Evolutionary conservation across 2,329 filamentous ascomycete species (phyloP).

Genomic region (Amesomyces nigricolor): DNA sequence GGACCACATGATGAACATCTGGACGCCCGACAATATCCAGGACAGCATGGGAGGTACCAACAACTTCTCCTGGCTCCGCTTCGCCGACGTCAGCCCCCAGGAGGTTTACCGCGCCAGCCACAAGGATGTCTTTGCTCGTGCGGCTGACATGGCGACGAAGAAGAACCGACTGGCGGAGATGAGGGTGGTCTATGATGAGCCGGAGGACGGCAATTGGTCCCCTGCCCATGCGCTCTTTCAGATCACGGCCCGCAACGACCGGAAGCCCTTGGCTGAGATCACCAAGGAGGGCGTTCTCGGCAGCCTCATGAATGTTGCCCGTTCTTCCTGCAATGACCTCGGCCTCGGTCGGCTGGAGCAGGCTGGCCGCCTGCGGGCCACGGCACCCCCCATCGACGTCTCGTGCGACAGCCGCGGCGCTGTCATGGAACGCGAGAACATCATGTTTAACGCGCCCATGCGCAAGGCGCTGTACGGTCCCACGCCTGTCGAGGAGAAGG

Average conservation of each 20-base stretch:
- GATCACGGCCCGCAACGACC: constrained; percentile 65
- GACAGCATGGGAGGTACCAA: constrained; percentile 55
- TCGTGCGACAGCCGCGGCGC: constrained; percentile 64
- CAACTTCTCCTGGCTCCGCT: constrained; percentile 85
- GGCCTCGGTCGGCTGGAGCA: constrained; percentile 76
- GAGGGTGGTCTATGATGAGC: constrained; percentile 64
- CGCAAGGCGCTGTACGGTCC: constrained; percentile 70
- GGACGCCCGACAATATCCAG: constrained; percentile 71
- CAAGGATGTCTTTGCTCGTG: constrained; percentile 67
- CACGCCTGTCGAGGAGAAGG: constrained; percentile 59
- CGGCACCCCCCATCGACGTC: constrained; percentile 81
- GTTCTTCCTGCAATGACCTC: constrained; percentile 57
- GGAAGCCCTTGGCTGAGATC: constrained; percentile 61
- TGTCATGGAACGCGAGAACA: constrained; percentile 61
- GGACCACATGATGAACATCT: constrained; percentile 82
- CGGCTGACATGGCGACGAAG: constrained; percentile 52
- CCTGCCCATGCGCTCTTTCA: constrained; percentile 77
- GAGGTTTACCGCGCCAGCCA: constrained; percentile 69
- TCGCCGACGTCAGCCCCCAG: constrained; percentile 68
- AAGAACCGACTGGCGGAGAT: constrained; percentile 59
- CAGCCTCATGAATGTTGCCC: constrained; percentile 74
- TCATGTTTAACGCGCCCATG: constrained; percentile 72
- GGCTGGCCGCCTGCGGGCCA: constrained; percentile 69
- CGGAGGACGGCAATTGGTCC: constrained; percentile 54
- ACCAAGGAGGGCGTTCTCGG: constrained; percentile 67